phyloP scores from a whole-genome alignment of 345 rosid genomes.

The Firmiana major region DNA sequence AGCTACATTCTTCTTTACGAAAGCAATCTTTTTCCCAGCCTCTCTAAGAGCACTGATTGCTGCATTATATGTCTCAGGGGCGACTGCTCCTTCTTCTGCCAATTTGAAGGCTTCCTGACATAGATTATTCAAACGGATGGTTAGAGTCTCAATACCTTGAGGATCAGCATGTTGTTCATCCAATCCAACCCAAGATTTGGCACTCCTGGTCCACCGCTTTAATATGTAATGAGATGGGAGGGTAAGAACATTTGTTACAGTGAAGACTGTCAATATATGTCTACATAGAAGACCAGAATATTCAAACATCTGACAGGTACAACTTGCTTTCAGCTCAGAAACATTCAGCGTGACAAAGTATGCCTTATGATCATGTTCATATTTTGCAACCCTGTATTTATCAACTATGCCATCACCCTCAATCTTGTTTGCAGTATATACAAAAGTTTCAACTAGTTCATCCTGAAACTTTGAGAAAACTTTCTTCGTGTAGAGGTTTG shows the following conservation, averaged over 20 bases:
- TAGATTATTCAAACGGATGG: conserved; percentile 48
- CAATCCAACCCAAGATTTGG: conserved; percentile 39
- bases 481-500: conserved; percentile 51
- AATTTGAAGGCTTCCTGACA: conserved; percentile 50
- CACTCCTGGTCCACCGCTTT: conserved; percentile 60
- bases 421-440: conserved; percentile 53
- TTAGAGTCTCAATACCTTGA: conserved; percentile 35
- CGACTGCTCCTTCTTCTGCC: conserved; percentile 56
- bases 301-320: conserved; percentile 71
- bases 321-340: conserved; percentile 46
- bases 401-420: conserved; percentile 43
- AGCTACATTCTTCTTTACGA: conserved; percentile 41
- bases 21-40: conserved; percentile 35
- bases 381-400: conserved; percentile 53
- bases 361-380: conserved; percentile 55
- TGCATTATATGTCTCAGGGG: conserved; percentile 47
- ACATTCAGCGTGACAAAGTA: conserved; percentile 38
- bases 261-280: conserved; percentile 58
- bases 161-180: conserved; percentile 39
- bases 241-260: conserved; percentile 57
- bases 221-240: conserved; percentile 54
- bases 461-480: conserved; percentile 64
- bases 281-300: conserved; percentile 59
- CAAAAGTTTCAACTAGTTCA: conserved; percentile 66
- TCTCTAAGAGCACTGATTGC: conserved; percentile 44